A percentile compares a stretch with the other conserved stretches of the same genome.
phyloP scores from a whole-genome alignment of 345 rosid species.

The Acer saccharum region DNA sequence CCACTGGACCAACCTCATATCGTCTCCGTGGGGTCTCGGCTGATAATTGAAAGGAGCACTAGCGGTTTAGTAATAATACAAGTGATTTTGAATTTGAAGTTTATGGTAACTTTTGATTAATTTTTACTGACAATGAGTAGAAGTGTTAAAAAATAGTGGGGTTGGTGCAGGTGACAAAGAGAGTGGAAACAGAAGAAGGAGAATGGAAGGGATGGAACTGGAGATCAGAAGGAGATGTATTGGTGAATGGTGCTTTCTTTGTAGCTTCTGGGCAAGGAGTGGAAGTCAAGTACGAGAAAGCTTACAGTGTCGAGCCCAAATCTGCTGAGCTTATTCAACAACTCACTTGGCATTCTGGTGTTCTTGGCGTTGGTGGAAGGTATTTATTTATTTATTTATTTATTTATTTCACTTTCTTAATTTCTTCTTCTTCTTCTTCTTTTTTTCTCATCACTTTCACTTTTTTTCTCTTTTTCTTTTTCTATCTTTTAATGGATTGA shows the following conservation, averaged over 20 bases:
- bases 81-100: too few relatives aligned
- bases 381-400: conserved; percentile 22
- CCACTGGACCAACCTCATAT: too few relatives aligned
- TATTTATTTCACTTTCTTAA: background rate
- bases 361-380: conserved; percentile 85
- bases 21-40: too few relatives aligned
- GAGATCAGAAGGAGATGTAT: conserved; percentile 87
- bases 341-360: conserved; percentile 67
- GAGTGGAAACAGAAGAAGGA: conserved; percentile 74
- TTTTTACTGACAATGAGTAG: too few relatives aligned
- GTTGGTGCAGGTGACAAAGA: conserved; percentile 75
- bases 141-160: too few relatives aligned
- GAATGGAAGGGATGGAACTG: conserved; percentile 92
- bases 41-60: background rate
- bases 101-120: too few relatives aligned
- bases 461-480: conserved; percentile 15
- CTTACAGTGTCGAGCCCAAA: conserved; percentile 88
- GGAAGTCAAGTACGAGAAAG: conserved; percentile 83
- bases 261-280: conserved; percentile 77
- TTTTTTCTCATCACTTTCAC: background rate
- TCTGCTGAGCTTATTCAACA: conserved; percentile 69
- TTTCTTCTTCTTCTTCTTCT: background rate
- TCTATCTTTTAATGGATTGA: conserved; percentile 4
- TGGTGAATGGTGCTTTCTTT: conserved; percentile 95
- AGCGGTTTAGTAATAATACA: too few relatives aligned